Percentiles rank a stretch among this genome's conserved stretches.
Evolutionary conservation across 2,329 filamentous ascomycete genomes (phyloP).

Genomic region (Amesomyces nigricolor): DNA sequence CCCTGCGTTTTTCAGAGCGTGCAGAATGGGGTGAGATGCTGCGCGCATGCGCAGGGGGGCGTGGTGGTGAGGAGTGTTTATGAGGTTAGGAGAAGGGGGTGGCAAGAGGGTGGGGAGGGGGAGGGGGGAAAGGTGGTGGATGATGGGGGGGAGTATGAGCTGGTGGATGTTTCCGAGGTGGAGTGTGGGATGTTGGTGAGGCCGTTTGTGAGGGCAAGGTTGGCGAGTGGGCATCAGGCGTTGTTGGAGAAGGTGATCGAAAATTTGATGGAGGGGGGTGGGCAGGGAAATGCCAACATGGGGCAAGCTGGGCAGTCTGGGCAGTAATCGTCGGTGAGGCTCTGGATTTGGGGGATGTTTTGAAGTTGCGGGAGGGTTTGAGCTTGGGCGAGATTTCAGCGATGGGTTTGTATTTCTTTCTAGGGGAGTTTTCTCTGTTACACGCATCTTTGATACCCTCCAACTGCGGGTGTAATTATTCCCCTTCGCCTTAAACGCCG

Average conservation of each 20-base stretch:
- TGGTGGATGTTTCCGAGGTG: slow-evolving; percentile 33
- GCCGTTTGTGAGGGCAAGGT: slow-evolving; percentile 32
- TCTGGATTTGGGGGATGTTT: background rate
- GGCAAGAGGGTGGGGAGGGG: slow-evolving; percentile 16
- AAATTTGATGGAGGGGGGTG: slow-evolving; percentile 12
- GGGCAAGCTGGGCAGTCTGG: background rate
- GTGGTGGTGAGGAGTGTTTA: slow-evolving; percentile 40
- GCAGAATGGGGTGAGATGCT: slow-evolving; percentile 37
- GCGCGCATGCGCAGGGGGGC: slow-evolving; percentile 39
- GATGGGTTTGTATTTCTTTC: background rate
- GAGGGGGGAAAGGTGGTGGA: slow-evolving; percentile 6
- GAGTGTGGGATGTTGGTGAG: slow-evolving; percentile 32
- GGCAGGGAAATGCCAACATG: background rate
- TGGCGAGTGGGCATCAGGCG: slow-evolving; percentile 30
- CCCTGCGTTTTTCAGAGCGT: slow-evolving; percentile 41
- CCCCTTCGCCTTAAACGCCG: too few relatives aligned
- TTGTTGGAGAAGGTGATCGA: slow-evolving; percentile 31
- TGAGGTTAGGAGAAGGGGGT: slow-evolving; percentile 28
- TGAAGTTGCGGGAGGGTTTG: too few relatives aligned
- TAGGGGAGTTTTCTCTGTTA: too few relatives aligned
- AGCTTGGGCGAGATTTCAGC: too few relatives aligned
- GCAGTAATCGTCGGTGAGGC: background rate
- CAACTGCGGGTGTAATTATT: too few relatives aligned
- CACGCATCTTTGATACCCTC: too few relatives aligned
- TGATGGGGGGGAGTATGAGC: slow-evolving; percentile 27